phyloP scores from a whole-genome alignment of 2,329 filamentous ascomycete species.

The Aspergillus eucalypticola region DNA sequence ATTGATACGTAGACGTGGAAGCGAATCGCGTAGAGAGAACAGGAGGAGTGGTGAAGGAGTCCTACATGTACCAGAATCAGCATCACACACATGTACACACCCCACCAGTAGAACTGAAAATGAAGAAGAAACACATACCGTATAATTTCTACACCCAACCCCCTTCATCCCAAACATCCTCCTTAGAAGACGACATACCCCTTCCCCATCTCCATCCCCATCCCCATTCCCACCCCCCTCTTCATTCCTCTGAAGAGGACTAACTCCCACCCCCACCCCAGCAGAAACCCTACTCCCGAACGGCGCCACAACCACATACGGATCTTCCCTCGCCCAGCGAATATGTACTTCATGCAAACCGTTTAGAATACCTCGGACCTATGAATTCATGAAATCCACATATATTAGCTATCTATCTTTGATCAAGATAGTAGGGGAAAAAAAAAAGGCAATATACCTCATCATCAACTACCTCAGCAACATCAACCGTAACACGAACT shows the following conservation, averaged over 20 bases:
- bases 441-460: slow-evolving; percentile 34
- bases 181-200: slow-evolving; percentile 61
- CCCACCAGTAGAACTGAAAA: background rate
- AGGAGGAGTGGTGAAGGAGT: slow-evolving; percentile 64
- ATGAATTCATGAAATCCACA: background rate
- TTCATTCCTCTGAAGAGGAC: slow-evolving; percentile 39
- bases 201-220: slow-evolving; percentile 32
- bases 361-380: slow-evolving; percentile 63
- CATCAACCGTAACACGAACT: slow-evolving; percentile 74
- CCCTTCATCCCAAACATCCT: slow-evolving; percentile 54
- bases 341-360: slow-evolving; percentile 73
- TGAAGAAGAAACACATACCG: slow-evolving; percentile 39
- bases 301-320: slow-evolving; percentile 65
- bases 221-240: background rate
- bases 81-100: background rate
- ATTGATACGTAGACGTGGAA: slow-evolving; percentile 66
- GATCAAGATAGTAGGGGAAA: background rate
- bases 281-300: slow-evolving; percentile 74
- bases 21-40: slow-evolving; percentile 49
- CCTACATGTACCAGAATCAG: slow-evolving; percentile 30
- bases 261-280: slow-evolving; percentile 79
- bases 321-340: slow-evolving; percentile 67
- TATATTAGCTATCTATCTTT: background rate
- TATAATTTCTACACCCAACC: slow-evolving; percentile 56
- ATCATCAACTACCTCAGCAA: slow-evolving; percentile 58